Percentiles rank a stretch among this genome's conserved stretches.
Conservation (phyloP, 2,329 filamentous ascomycete genomes). For the Byssoonygena ceratinophila region DNA sequence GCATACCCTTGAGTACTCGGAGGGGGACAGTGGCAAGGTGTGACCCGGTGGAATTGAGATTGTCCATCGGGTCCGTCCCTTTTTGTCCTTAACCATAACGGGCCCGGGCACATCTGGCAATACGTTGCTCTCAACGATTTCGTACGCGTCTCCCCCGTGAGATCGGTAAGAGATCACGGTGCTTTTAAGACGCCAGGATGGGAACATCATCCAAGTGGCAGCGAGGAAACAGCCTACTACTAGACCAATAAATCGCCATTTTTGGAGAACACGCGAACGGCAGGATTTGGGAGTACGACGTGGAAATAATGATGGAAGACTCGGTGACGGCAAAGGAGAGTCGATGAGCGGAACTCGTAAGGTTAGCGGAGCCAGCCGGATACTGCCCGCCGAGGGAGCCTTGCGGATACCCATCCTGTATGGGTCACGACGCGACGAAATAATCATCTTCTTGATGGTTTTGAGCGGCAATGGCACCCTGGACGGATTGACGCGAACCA, state of each 20-base stretch:
- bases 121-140: conserved; percentile 46
- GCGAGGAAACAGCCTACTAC: conserved; percentile 31
- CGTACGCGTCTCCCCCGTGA: conserved; percentile 25
- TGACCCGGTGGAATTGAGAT: conserved; percentile 61
- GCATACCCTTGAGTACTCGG: conserved; percentile 61
- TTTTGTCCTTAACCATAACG: conserved; percentile 55
- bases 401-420: conserved; percentile 22
- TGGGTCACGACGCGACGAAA: conserved; percentile 25
- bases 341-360: conserved; percentile 53
- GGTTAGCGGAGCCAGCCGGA: conserved; percentile 30
- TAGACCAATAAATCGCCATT: conserved; percentile 49
- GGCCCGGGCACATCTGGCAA: conserved; percentile 65
- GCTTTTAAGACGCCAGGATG: not conserved
- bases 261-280: conserved; percentile 47
- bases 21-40: conserved; percentile 55
- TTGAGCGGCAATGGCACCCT: not conserved
- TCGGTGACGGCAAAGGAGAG: conserved; percentile 59
- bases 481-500: not conserved
- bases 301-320: conserved; percentile 57
- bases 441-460: conserved; percentile 21
- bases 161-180: not conserved
- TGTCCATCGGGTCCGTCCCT: conserved; percentile 63
- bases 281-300: conserved; percentile 53
- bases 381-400: conserved; percentile 12
- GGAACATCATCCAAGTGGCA: not conserved